Percentiles rank a stretch among this genome's conserved stretches.
Conservation (phyloP, 345 rosid species). For the Dovyalis caffra region DNA sequence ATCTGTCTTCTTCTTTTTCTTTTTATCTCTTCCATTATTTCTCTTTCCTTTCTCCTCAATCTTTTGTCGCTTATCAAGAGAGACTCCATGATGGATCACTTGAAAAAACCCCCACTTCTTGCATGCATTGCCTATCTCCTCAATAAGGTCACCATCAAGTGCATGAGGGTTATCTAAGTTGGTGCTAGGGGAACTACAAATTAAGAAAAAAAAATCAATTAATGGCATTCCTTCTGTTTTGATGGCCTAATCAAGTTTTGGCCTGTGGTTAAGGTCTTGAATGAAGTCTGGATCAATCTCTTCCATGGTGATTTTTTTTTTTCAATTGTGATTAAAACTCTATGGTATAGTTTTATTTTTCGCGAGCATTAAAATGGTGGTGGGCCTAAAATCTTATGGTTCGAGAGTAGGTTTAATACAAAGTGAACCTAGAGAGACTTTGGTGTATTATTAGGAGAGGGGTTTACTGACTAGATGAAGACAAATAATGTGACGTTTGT, state of each 20-base stretch:
- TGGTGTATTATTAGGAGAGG: not conserved
- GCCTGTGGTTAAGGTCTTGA: slow-evolving; percentile 35
- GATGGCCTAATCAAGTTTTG: slow-evolving; percentile 11
- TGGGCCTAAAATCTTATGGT: no score
- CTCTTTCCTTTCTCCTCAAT: no score
- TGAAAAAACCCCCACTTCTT: slow-evolving; percentile 43
- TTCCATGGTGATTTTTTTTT: no score
- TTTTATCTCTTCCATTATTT: no score
- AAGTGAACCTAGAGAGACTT: slow-evolving; percentile 4
- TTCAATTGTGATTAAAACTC: no score
- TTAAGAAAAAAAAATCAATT: slow-evolving; percentile 33
- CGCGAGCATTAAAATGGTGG: no score
- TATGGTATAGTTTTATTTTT: no score
- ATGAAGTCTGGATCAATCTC: slow-evolving; percentile 31
- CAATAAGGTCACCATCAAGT: slow-evolving; percentile 22
- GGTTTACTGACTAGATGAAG: no score
- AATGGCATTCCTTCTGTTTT: slow-evolving; percentile 35
- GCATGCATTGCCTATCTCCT: slow-evolving; percentile 36
- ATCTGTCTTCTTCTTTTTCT: no score
- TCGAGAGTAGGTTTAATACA: not conserved
- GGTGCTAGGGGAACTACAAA: not conserved
- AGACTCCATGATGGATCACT: slow-evolving; percentile 47
- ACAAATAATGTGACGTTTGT: no score
- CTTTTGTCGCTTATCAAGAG: slow-evolving; percentile 15
- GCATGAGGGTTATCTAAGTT: not conserved